Evolutionary conservation across 2,329 filamentous ascomycete species (phyloP), one percentile per base, ranked within the genome.

Genomic region (Colletotrichum paranaense): DNA sequence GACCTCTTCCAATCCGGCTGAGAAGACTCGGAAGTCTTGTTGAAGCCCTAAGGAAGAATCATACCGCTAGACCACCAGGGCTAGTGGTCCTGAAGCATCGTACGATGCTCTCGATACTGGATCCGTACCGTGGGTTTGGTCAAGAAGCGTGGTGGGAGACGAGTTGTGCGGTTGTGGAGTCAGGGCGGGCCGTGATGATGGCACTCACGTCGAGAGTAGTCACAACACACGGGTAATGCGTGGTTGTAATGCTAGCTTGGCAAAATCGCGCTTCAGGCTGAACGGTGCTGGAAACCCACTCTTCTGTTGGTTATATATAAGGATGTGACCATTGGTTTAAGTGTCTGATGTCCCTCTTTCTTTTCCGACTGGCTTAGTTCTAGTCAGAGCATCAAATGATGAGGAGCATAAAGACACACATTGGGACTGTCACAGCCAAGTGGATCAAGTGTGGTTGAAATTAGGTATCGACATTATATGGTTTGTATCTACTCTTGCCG

Each of bases 401-500:
- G 19, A 49, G 42, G 4, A 49, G 19, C 19, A 49, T n/a, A 1
- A n/a, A n/a, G 16, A 19, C 42, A 49, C 6, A 12, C 6, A 9
- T 8, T 11, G 7, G 4, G 1, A 49, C 19, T 49, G 7, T 49
- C 3, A 49, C 19, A 22, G 5, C 11, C 19, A 32, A 11, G 16
- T 2, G 38, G 9, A 19, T 2, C 28, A 24, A 30, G n/a, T 28
- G 24, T 55, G 2, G 5, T 19, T 22, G 32, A 4, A 9, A 14
- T 53, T 70, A 55, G 53, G 16, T 65, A 65, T 73, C 65, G 26
- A 70, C 60, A 65, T 73, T 73, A 73, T 57, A 26, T 64, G 42
- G 26, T 38, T 53, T 11, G 46, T 65, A 73, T 60, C 66, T 69
- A 73, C 70, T 24, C 32, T 52, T 55, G 67, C 67, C 55, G 32